Percentiles rank a stretch among this genome's conserved stretches.
These are phyloP conservation scores for Emergomyces pasteurianus DNA, from an alignment of 2,329 filamentous ascomycete genomes.

Conservation along the genomic window DNA sequence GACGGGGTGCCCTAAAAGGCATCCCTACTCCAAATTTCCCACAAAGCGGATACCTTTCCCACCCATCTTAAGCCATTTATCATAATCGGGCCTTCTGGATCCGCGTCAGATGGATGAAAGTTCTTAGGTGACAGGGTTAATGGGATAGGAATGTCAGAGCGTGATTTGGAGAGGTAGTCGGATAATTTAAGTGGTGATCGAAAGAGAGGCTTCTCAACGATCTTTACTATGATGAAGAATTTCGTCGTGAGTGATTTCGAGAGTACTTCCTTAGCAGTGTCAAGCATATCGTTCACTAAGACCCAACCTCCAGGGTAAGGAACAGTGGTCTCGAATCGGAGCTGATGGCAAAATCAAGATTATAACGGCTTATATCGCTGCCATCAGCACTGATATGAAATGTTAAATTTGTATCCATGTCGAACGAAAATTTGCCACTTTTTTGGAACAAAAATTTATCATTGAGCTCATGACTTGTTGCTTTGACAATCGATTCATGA, in stretches of 20 bases:
- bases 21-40: not conserved
- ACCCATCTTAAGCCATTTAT: not conserved
- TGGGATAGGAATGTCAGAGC: not conserved
- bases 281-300: not conserved
- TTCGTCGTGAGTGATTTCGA: not conserved
- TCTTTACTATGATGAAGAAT: not conserved
- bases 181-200: not conserved
- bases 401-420: not conserved
- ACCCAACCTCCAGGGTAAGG: not conserved
- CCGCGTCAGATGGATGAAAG: not conserved
- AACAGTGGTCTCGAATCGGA: not conserved
- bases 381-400: not conserved
- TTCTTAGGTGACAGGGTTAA: not conserved
- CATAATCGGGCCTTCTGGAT: not conserved
- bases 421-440: not conserved
- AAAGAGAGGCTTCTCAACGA: not conserved
- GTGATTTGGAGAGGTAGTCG: not conserved
- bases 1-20: not conserved
- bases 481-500: not conserved
- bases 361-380: not conserved
- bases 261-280: not conserved
- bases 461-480: not conserved
- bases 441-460: too few relatives aligned
- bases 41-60: not conserved
- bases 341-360: not conserved